Conservation (phyloP, 352 stramenopile genomes). For the Phytophthora uliginosa region DNA sequence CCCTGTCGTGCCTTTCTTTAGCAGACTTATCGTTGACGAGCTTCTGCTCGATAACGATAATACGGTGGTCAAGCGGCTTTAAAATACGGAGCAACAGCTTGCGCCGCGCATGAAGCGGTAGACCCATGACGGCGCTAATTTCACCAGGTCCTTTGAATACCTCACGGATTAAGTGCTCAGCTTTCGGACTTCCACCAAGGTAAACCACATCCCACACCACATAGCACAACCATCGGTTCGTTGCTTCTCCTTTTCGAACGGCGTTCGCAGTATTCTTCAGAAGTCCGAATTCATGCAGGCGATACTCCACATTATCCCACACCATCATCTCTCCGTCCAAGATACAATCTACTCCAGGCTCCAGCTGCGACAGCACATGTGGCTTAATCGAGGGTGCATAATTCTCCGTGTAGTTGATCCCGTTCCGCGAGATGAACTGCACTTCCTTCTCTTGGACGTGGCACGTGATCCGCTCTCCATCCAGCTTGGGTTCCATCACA, state of each 20-base stretch:
- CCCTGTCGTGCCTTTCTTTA: slow-evolving; percentile 80
- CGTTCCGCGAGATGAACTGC: slow-evolving; percentile 90
- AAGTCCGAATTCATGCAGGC: slow-evolving; percentile 80
- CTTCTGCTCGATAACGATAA: slow-evolving; percentile 86
- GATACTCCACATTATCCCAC: slow-evolving; percentile 87
- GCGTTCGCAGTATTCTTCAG: slow-evolving; percentile 86
- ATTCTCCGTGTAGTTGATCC: slow-evolving; percentile 83
- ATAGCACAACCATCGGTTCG: slow-evolving; percentile 85
- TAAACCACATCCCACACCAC: slow-evolving; percentile 90
- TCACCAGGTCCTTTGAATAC: slow-evolving; percentile 70
- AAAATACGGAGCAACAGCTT: slow-evolving; percentile 74
- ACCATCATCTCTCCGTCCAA: slow-evolving; percentile 93
- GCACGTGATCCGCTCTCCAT: slow-evolving; percentile 87
- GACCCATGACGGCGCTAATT: slow-evolving; percentile 75
- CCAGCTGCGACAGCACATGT: slow-evolving; percentile 72
- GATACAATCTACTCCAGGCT: slow-evolving; percentile 72
- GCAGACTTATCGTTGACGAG: slow-evolving; percentile 78
- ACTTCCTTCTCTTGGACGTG: slow-evolving; percentile 69
- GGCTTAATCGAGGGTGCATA: slow-evolving; percentile 73
- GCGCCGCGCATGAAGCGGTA: slow-evolving; percentile 71
- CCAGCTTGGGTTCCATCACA: slow-evolving; percentile 88
- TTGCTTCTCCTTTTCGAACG: slow-evolving; percentile 56
- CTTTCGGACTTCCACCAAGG: slow-evolving; percentile 52
- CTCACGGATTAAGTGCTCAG: slow-evolving; percentile 65
- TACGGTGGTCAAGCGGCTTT: slow-evolving; percentile 76